phyloP scores from a whole-genome alignment of 352 stramenopile species.

The Phytophthora meadii region DNA sequence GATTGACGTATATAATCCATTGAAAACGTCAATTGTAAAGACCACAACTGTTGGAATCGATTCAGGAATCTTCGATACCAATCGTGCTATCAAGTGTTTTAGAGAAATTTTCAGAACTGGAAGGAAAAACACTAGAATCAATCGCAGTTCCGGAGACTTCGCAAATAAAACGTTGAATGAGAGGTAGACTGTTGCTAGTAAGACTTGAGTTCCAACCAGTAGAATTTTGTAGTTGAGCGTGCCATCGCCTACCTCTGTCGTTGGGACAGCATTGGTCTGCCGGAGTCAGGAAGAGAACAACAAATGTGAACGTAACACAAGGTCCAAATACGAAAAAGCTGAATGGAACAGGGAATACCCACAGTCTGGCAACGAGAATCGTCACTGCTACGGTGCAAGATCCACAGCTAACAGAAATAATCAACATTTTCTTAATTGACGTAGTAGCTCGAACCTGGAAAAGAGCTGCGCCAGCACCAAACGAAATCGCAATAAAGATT shows the following conservation, averaged over 20 bases:
- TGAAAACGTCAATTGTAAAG: slow-evolving; percentile 28
- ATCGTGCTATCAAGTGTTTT: slow-evolving; percentile 12
- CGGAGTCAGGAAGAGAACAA: not conserved
- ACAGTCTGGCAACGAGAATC: slow-evolving; percentile 3
- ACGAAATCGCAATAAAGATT: slow-evolving; percentile 9
- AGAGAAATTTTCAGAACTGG: slow-evolving; percentile 20
- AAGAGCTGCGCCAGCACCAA: not conserved
- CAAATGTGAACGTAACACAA: too few relatives aligned
- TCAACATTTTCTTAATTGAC: slow-evolving; percentile 3
- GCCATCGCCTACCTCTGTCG: not conserved
- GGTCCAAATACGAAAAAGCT: slow-evolving; percentile 8
- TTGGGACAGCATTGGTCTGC: not conserved
- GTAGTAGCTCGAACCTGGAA: slow-evolving; percentile 16
- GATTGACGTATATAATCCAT: slow-evolving; percentile 22
- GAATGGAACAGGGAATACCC: slow-evolving; percentile 23
- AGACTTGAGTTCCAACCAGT: slow-evolving; percentile 9
- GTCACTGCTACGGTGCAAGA: not conserved
- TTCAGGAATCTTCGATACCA: slow-evolving; percentile 7
- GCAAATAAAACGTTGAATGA: slow-evolving; percentile 13
- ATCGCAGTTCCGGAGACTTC: not conserved
- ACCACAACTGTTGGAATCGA: slow-evolving; percentile 15
- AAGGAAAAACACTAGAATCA: slow-evolving; percentile 12
- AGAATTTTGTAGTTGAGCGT: slow-evolving; percentile 7
- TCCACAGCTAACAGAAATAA: slow-evolving; percentile 2
- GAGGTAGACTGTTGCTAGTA: slow-evolving; percentile 15